phyloP scores from a whole-genome alignment of 1,284 basidiomycete species.

The Leccinum angustisporum region DNA sequence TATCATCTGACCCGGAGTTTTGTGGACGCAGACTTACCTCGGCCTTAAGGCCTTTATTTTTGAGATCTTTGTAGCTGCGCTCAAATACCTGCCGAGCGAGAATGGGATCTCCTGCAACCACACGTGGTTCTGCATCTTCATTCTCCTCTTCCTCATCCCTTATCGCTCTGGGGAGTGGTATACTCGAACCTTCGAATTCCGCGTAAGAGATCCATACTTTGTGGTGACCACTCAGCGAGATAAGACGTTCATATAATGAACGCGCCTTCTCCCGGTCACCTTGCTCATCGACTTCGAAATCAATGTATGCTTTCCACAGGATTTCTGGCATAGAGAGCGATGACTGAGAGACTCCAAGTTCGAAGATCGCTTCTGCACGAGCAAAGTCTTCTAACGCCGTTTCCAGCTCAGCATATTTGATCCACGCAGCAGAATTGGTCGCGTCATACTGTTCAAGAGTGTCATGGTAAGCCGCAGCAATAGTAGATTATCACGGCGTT shows the following conservation, averaged over 20 bases:
- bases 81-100: slow-evolving; percentile 80
- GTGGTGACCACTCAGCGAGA: slow-evolving; percentile 88
- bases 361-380: slow-evolving; percentile 93
- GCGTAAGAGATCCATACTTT: slow-evolving; percentile 90
- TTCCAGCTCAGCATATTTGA: slow-evolving; percentile 96
- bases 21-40: slow-evolving; percentile 57
- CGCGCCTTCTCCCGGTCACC: slow-evolving; percentile 87
- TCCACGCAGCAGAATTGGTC: slow-evolving; percentile 91
- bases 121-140: slow-evolving; percentile 60
- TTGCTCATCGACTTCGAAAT: slow-evolving; percentile 89
- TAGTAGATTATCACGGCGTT: not conserved
- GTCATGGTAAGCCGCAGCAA: slow-evolving; percentile 4
- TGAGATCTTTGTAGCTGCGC: slow-evolving; percentile 84
- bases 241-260: slow-evolving; percentile 87
- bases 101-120: slow-evolving; percentile 67
- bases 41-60: slow-evolving; percentile 77
- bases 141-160: slow-evolving; percentile 78
- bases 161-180: slow-evolving; percentile 60
- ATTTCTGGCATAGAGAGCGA: slow-evolving; percentile 98
- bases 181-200: slow-evolving; percentile 71
- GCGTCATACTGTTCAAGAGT: slow-evolving; percentile 68
- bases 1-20: not conserved
- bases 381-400: slow-evolving; percentile 88
- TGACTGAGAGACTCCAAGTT: slow-evolving; percentile 88
- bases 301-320: slow-evolving; percentile 97